Evolutionary conservation across 1,139 yeast species (phyloP).

Genomic region (Pichia sp.): DNA sequence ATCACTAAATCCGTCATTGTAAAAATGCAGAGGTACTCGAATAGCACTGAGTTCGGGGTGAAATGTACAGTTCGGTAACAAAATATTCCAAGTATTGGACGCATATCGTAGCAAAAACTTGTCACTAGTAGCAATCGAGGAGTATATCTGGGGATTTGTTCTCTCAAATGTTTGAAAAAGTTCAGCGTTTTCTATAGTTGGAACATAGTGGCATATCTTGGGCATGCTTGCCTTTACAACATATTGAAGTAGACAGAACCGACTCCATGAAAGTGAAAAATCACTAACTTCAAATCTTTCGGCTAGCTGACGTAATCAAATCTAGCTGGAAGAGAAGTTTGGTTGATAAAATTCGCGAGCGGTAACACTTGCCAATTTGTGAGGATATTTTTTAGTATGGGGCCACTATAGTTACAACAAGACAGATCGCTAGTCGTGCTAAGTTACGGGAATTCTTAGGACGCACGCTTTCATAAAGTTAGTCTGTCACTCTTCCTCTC

Average conservation of each 20-base stretch:
- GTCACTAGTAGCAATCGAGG: conserved; percentile 13
- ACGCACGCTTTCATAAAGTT: no score
- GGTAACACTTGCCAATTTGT: no score
- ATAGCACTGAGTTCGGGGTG: conserved; percentile 9
- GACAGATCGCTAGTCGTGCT: no score
- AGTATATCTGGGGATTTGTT: conserved; percentile 14
- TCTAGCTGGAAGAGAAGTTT: no score
- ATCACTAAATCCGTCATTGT: not conserved
- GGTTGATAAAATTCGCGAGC: no score
- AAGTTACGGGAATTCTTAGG: no score
- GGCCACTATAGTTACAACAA: no score
- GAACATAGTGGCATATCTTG: conserved; percentile 7
- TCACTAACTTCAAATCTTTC: no score
- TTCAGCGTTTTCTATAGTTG: conserved; percentile 20
- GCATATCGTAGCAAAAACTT: conserved; percentile 17
- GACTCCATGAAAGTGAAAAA: not conserved
- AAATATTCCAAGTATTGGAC: conserved; percentile 18
- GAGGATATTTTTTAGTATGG: no score
- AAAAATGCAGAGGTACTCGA: conserved; percentile 6
- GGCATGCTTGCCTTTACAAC: no score
- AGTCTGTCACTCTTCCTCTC: not conserved
- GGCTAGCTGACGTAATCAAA: no score
- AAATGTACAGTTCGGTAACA: conserved; percentile 10
- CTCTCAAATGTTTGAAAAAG: conserved; percentile 10
- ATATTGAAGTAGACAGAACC: no score